Evolutionary conservation across 2,329 filamentous ascomycete genomes (phyloP), one percentile per base, ranked within the genome.

Genomic region (Diaporthe caulivora): DNA sequence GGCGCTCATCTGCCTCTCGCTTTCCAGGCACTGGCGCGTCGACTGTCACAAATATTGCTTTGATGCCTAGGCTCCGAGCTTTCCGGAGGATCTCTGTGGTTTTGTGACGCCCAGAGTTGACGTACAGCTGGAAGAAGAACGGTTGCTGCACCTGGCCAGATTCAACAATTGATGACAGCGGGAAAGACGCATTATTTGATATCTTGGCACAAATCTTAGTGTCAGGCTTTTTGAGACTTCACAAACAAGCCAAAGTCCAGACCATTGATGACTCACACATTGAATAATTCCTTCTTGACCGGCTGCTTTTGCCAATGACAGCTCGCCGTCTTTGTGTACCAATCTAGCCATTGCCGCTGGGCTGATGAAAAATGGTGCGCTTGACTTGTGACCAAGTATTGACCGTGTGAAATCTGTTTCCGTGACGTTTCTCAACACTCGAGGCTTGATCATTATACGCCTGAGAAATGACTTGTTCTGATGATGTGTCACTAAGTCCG

Each of bases 121-220:
- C 87, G 78, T 90, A 90, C 18, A 90, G 80, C 75, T 90, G 88
- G 79, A 89, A 87, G 77, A 89, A 87, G 80, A 88, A 87, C 21
- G 83, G 83, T 72, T 83, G 76, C 4, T 73, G 62, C 0, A 76
- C 65, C 0, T 84, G 84, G 1, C 84, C 80, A n/a, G 80, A 79
- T 3, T 74, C 68, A 24, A 82, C 80, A 54, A 89, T 83, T 17
- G 86, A 84, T 13, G 84, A 80, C 51, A 87, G 80, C 0, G 86
- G 82, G 76, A 84, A 88, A 1, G 85, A 87, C 3, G 87, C 86
- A 70, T 88, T 89, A 74, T 85, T 88, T 1, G 86, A 88, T 58
- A 88, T 84, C 80, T 85, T 17, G 44, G 1, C 1, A 1, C 7
- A 40, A 17, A 0, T 13, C 1, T 65, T 21, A 65, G 62, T 18